A percentile compares a stretch with the other conserved stretches of the same genome.
Conservation (phyloP, 768 basidiomycete species). For the Dioszegia aurantiaca region DNA sequence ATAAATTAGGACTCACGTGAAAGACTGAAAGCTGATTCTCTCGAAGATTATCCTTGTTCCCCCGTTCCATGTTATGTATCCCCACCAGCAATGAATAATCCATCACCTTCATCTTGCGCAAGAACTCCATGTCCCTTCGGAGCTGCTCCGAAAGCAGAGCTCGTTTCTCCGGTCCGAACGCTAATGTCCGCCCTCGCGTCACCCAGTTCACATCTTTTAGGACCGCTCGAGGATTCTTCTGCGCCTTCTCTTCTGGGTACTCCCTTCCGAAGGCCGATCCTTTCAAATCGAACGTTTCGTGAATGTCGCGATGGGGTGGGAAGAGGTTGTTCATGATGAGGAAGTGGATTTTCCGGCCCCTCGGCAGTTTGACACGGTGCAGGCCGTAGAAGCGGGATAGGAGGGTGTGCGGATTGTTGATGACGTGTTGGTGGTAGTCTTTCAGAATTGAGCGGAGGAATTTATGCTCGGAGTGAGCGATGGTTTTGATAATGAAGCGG, state of each 20-base stretch:
- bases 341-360: constrained; percentile 93
- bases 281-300: constrained; percentile 97
- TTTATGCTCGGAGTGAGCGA: constrained; percentile 88
- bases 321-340: constrained; percentile 99
- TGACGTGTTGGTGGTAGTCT: constrained; percentile 79
- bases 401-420: constrained; percentile 86
- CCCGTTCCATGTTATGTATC: constrained; percentile 84
- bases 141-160: constrained; percentile 88
- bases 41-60: constrained; percentile 87
- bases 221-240: constrained; percentile 78
- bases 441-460: constrained; percentile 81
- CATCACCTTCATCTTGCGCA: constrained; percentile 84
- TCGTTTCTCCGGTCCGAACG: constrained; percentile 93
- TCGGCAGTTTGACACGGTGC: constrained; percentile 93
- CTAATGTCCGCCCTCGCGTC: constrained; percentile 67
- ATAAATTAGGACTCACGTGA: constrained; percentile 66
- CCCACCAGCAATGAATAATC: constrained; percentile 94
- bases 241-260: constrained; percentile 77
- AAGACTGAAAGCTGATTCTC: constrained; percentile 89
- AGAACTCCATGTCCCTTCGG: constrained; percentile 76
- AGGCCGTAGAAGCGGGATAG: constrained; percentile 93
- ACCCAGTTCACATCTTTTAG: constrained; percentile 98
- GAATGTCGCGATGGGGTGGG: constrained; percentile 92
- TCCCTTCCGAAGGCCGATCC: constrained; percentile 85
- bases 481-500: constrained; percentile 99